phyloP scores from a whole-genome alignment of 345 rosid genomes.

The Bruguiera parviflora region DNA sequence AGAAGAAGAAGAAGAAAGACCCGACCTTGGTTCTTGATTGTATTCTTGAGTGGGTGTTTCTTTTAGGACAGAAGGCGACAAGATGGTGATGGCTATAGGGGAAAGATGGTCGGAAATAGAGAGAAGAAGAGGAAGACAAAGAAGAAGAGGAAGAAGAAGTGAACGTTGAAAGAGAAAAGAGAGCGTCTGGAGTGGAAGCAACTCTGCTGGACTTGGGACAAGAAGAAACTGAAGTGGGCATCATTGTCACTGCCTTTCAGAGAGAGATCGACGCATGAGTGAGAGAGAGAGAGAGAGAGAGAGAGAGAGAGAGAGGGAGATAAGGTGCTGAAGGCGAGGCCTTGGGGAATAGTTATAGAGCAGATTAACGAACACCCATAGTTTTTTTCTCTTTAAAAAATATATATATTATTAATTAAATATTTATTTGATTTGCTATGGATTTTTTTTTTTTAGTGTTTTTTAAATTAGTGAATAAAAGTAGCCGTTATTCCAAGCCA shows the following conservation, averaged over 20 bases:
- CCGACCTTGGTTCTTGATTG: constrained; percentile 35
- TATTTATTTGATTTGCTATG: too few species aligned
- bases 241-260: constrained; percentile 11
- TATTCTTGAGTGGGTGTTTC: constrained; percentile 19
- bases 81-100: constrained; percentile 18
- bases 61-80: constrained; percentile 25
- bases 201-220: constrained; percentile 22
- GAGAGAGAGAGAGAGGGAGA: neutral
- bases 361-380: constrained; percentile 43
- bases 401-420: too few species aligned
- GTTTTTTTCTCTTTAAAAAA: neutral
- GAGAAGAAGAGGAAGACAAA: constrained; percentile 5
- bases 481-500: too few species aligned
- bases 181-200: constrained; percentile 7
- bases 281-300: too few species aligned
- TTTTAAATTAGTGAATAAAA: too few species aligned
- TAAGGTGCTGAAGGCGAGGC: neutral
- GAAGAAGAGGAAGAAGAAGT: constrained; percentile 11
- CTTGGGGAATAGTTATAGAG: too few species aligned
- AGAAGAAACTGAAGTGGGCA: constrained; percentile 30
- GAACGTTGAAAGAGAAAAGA: constrained; percentile 18
- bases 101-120: constrained; percentile 20
- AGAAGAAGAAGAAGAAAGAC: neutral
- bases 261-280: neutral
- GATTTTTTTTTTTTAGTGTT: neutral